These are phyloP conservation scores for Mycotypha africana DNA, from an alignment of 371 early-diverging fungal genomes.

Conservation along the genomic window DNA sequence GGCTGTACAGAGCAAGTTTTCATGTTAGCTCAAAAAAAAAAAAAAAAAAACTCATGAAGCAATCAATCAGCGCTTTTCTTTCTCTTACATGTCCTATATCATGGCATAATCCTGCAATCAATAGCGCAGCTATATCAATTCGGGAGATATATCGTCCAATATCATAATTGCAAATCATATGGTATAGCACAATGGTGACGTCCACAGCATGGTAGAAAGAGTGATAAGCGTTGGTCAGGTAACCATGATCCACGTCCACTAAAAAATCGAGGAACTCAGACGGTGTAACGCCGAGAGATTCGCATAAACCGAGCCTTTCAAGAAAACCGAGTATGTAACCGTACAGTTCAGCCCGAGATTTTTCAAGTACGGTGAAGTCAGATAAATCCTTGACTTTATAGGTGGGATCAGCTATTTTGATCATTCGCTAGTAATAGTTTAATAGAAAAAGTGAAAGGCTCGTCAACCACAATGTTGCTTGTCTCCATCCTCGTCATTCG, in stretches of 20 bases:
- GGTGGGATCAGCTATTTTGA: constrained; percentile 23
- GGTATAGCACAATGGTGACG: constrained; percentile 73
- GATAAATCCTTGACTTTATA: constrained; percentile 22
- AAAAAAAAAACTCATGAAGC: not conserved
- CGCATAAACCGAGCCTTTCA: constrained; percentile 47
- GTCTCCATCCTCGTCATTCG: no score
- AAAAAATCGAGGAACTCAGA: constrained; percentile 74
- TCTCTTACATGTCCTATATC: constrained; percentile 85
- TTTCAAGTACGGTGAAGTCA: constrained; percentile 60
- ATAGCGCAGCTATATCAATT: constrained; percentile 62
- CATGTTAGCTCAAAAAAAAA: not conserved
- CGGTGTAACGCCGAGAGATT: constrained; percentile 48
- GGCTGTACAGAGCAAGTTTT: constrained; percentile 56
- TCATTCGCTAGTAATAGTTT: constrained; percentile 10
- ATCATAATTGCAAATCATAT: constrained; percentile 58
- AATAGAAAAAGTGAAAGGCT: not conserved
- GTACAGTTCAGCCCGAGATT: constrained; percentile 60
- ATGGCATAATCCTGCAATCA: constrained; percentile 49
- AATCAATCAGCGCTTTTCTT: no score
- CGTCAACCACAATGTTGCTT: no score
- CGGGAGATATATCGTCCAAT: constrained; percentile 54
- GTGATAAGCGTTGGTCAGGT: constrained; percentile 78
- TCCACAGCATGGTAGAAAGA: constrained; percentile 85
- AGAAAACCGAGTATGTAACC: constrained; percentile 64
- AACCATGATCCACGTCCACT: constrained; percentile 71